Percentiles rank a stretch among this genome's conserved stretches.
phyloP scores from a whole-genome alignment of 495 filamentous ascomycete genomes.

The Penicillium cinerascens region DNA sequence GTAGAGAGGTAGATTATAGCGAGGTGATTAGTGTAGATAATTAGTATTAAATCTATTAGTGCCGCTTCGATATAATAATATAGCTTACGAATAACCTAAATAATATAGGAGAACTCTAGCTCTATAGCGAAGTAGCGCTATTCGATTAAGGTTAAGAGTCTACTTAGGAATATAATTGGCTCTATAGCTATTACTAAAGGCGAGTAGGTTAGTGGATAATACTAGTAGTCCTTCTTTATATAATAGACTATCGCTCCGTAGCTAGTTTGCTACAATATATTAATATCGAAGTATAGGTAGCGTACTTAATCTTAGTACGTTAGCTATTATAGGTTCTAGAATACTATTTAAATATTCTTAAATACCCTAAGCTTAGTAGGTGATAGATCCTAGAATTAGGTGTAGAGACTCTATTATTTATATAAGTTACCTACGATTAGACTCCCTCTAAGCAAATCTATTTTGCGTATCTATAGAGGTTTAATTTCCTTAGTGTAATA shows the following conservation, averaged over 20 bases:
- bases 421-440: background rate
- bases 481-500: background rate
- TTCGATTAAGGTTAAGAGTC: background rate
- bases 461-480: background rate
- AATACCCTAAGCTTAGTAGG: background rate
- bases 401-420: too few relatives aligned
- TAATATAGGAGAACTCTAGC: background rate
- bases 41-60: background rate
- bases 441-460: background rate
- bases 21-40: background rate
- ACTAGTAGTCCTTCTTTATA: background rate
- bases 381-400: background rate
- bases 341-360: background rate
- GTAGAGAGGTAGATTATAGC: background rate
- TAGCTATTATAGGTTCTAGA: background rate
- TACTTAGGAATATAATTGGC: background rate
- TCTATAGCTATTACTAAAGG: background rate
- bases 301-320: background rate
- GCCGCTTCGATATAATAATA: background rate
- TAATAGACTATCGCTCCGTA: background rate
- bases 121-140: background rate
- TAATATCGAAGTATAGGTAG: background rate
- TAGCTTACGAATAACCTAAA: background rate
- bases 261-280: background rate
- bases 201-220: background rate